Conservation (phyloP, 768 basidiomycete species). For the Kwoniella botswanensis region DNA sequence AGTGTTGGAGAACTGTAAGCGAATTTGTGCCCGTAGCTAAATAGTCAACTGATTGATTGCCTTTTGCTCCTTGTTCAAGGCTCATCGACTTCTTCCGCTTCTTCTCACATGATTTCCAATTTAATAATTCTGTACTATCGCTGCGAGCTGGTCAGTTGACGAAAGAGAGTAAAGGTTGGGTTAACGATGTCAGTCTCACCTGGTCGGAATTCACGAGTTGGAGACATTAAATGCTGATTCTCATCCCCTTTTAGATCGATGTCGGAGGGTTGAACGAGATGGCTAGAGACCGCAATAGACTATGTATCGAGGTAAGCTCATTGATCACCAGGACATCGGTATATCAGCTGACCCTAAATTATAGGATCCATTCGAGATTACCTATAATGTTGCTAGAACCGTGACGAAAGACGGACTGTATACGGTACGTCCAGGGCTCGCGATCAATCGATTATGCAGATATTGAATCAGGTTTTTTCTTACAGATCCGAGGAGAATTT, state of each 20-base stretch:
- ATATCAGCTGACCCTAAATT: neutral
- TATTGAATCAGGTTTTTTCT: conserved; percentile 3
- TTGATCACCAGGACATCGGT: neutral
- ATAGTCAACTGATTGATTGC: too few relatives aligned
- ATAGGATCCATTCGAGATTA: conserved; percentile 94
- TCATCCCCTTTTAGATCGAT: conserved; percentile 49
- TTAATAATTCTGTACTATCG: conserved; percentile 87
- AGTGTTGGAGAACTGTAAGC: conserved; percentile 88
- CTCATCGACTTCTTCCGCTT: conserved; percentile 98
- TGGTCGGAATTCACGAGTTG: too few relatives aligned
- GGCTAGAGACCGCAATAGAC: conserved; percentile 81
- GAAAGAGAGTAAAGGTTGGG: conserved; percentile 94
- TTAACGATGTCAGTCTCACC: conserved; percentile 72
- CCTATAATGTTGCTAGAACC: conserved; percentile 94
- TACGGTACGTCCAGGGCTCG: conserved; percentile 65
- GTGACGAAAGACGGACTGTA: conserved; percentile 96
- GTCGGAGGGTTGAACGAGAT: conserved; percentile 60
- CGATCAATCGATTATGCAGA: neutral
- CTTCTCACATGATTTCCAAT: conserved; percentile 89
- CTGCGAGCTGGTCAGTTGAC: conserved; percentile 85
- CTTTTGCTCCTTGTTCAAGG: conserved; percentile 60
- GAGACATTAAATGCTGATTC: neutral
- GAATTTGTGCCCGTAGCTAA: neutral
- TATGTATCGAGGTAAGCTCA: conserved; percentile 84
- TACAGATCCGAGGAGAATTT: conserved; percentile 94